Base-by-base conservation (phyloP, 1,284 basidiomycete genomes). In the Mycosarcoma mackinlayi region DNA sequence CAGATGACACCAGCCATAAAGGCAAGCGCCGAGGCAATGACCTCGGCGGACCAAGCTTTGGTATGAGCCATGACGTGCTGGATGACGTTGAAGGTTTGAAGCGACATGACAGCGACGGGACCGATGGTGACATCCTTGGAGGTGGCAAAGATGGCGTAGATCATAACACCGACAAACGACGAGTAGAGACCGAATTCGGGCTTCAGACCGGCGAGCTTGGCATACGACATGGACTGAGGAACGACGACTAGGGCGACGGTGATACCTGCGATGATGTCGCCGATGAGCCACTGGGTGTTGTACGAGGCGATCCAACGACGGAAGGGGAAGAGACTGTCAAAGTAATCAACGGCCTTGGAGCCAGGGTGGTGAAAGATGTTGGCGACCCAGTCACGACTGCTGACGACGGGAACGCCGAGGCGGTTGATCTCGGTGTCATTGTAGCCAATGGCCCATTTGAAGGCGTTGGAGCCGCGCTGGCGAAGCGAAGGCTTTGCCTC, bases 161-260 rank as follows among this genome's bases (percentile, higher is more conserved):
- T 85, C 67, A 91, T 84, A 18, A 91, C 90, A 19, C 92, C 94
- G 75, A 96, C 89, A 81, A 98, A 98, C 2, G 93, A 94, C 4
- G 93, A 94, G 84, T 98, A 98, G 9, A 98, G 87, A 72, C 96
- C 96, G 80, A 93, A 98, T 84, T 98, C 87, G 3, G 91, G 85
- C 1, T 89, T 86, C 11, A 98, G 88, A 0, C 89, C 90, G 1
- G 95, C 95, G 67, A 98, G 88, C 87, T 93, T 85, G 64, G 83
- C 84, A 72, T 88, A 88, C 5, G 86, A 86, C 76, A 87, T 84
- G 24, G 77, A 79, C 63, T 82, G 80, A 7, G 80, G 80, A 14
- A 82, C 80, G 18, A 83, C 50, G 25, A 83, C 81, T 27, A 84
- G 73, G 6, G 75, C 82, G 48, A 84, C 83, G 6, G 83, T 84